These are phyloP conservation scores for Naganishia cerealis DNA, from an alignment of 1,284 basidiomycete species.

Conservation along the genomic window DNA sequence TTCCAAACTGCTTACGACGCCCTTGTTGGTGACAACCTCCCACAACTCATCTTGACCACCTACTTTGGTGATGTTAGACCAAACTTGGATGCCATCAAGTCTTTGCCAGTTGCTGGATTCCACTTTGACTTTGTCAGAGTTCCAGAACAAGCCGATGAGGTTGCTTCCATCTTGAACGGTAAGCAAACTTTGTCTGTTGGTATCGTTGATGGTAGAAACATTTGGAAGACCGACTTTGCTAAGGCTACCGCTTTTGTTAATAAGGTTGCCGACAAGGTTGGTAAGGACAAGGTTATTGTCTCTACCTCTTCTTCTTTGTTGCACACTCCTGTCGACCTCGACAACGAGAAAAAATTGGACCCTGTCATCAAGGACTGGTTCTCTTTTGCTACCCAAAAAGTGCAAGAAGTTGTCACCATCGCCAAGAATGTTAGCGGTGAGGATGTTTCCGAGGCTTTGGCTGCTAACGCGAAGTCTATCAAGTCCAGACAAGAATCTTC, in stretches of 20 bases:
- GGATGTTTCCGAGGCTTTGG: slow-evolving; percentile 90
- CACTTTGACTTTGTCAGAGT: slow-evolving; percentile 97
- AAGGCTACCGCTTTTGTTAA: slow-evolving; percentile 74
- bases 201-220: slow-evolving; percentile 96
- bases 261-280: slow-evolving; percentile 79
- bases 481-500: slow-evolving; percentile 97
- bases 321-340: slow-evolving; percentile 95
- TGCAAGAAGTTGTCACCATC: slow-evolving; percentile 83
- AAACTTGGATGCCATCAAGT: slow-evolving; percentile 83
- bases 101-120: slow-evolving; percentile 89
- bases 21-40: slow-evolving; percentile 77
- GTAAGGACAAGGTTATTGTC: slow-evolving; percentile 85
- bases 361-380: slow-evolving; percentile 95
- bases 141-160: slow-evolving; percentile 81
- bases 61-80: slow-evolving; percentile 95
- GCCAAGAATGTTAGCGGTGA: slow-evolving; percentile 79
- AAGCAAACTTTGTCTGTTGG: slow-evolving; percentile 83
- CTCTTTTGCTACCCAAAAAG: slow-evolving; percentile 97
- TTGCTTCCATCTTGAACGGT: slow-evolving; percentile 79
- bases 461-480: too few species aligned
- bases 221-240: slow-evolving; percentile 99
- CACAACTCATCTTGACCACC: slow-evolving; percentile 90
- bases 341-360: slow-evolving; percentile 88
- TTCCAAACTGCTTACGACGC: slow-evolving; percentile 79
- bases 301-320: slow-evolving; percentile 97